Conservation (phyloP, 2,329 filamentous ascomycete genomes). For the Diaporthe nobilis region DNA sequence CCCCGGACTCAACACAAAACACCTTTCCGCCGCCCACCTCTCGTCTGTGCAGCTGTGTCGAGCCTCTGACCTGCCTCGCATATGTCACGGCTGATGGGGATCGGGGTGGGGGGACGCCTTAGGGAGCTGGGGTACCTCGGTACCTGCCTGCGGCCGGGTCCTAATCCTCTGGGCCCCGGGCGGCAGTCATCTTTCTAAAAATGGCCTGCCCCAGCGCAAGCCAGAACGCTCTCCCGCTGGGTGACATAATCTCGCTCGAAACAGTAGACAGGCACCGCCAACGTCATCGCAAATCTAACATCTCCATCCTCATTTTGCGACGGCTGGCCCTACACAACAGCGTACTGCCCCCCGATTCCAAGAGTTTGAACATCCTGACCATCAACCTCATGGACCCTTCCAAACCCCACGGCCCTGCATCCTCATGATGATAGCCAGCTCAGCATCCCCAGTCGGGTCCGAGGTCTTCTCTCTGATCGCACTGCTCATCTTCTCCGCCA, state of each 20-base stretch:
- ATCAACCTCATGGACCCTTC: constrained; percentile 35
- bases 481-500: constrained; percentile 79
- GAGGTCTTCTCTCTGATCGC: constrained; percentile 82
- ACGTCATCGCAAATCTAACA: constrained; percentile 39
- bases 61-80: neutral
- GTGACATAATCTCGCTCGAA: constrained; percentile 39
- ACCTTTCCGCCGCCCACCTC: no score
- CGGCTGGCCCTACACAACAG: neutral
- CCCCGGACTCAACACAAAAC: neutral
- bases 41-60: neutral
- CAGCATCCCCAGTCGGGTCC: constrained; percentile 78
- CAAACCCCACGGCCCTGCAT: constrained; percentile 25
- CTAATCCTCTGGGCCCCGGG: neutral
- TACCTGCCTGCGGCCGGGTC: neutral
- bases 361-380: constrained; percentile 7
- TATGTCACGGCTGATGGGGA: neutral
- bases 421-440: constrained; percentile 41
- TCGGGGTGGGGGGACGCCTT: neutral
- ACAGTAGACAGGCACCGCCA: constrained; percentile 31
- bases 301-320: constrained; percentile 38
- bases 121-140: neutral
- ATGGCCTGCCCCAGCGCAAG: constrained; percentile 1
- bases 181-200: constrained; percentile 25
- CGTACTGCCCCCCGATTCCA: neutral
- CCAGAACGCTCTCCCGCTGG: constrained; percentile 2